These are phyloP conservation scores for Lathyrus aphaca DNA, from an alignment of 306 rosid genomes.

Conservation along the genomic window DNA sequence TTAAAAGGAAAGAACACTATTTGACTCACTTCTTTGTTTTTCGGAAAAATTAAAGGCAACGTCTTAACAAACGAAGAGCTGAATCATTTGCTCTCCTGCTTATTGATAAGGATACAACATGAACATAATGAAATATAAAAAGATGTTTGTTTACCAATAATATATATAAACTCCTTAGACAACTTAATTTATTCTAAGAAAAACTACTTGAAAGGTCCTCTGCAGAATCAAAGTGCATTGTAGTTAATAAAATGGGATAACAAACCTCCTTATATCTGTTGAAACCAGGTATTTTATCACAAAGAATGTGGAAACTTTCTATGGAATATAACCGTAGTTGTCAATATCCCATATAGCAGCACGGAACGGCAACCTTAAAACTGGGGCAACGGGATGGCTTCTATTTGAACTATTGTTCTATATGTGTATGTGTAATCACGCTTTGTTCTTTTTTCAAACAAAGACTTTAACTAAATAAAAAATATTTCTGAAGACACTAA, in stretches of 20 bases:
- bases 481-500: background rate
- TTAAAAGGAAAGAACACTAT: slow-evolving; percentile 21
- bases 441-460: background rate
- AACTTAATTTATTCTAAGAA: slow-evolving; percentile 6
- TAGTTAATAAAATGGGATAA: background rate
- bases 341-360: background rate
- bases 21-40: background rate
- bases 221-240: background rate
- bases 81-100: slow-evolving; percentile 10
- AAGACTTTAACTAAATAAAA: background rate
- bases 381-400: background rate
- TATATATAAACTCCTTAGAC: background rate
- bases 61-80: slow-evolving; percentile 28
- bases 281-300: background rate
- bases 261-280: slow-evolving; percentile 1
- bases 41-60: slow-evolving; percentile 23
- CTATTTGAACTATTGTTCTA: background rate
- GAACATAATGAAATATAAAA: slow-evolving; percentile 17
- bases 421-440: background rate
- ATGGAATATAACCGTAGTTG: background rate
- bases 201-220: background rate
- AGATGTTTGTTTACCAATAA: slow-evolving; percentile 3
- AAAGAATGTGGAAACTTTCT: background rate
- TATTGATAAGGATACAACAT: slow-evolving; percentile 18
- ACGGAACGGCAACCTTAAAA: background rate